Conservation (phyloP, 2,329 filamentous ascomycete genomes). For the Tolypocladium paradoxum region DNA sequence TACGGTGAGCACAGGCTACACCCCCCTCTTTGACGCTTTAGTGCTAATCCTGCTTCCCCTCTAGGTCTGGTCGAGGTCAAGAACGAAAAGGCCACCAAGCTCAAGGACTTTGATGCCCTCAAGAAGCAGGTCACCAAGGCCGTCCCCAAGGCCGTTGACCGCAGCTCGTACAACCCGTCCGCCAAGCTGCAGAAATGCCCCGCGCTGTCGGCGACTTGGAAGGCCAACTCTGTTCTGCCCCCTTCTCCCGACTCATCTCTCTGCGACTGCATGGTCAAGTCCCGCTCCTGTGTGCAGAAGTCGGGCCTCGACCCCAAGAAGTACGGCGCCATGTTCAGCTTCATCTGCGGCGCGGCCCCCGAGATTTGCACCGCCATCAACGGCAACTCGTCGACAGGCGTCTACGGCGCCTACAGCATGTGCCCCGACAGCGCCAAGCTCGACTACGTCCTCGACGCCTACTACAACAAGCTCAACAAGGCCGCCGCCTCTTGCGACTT, state of each 20-base stretch:
- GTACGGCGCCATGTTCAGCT: constrained; percentile 60
- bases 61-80: constrained; percentile 54
- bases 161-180: constrained; percentile 58
- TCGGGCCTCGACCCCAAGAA: constrained; percentile 43
- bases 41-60: background rate
- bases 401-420: constrained; percentile 69
- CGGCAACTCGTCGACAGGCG: constrained; percentile 32
- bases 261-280: constrained; percentile 77
- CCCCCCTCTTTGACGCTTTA: constrained; percentile 5
- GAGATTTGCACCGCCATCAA: constrained; percentile 57
- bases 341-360: constrained; percentile 52
- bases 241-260: constrained; percentile 68
- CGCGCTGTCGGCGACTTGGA: constrained; percentile 52
- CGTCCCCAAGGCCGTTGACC: constrained; percentile 54
- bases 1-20: constrained; percentile 47
- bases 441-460: constrained; percentile 61
- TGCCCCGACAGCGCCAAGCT: constrained; percentile 62
- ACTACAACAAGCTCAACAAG: constrained; percentile 51
- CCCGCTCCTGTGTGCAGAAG: constrained; percentile 59
- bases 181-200: constrained; percentile 69
- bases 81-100: constrained; percentile 50
- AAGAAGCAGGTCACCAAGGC: constrained; percentile 58
- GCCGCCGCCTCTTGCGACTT: constrained; percentile 57
- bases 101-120: constrained; percentile 66
- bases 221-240: constrained; percentile 55